Evolutionary conservation across 768 basidiomycete species (phyloP).

Genomic region (Calocybe cyanea): DNA sequence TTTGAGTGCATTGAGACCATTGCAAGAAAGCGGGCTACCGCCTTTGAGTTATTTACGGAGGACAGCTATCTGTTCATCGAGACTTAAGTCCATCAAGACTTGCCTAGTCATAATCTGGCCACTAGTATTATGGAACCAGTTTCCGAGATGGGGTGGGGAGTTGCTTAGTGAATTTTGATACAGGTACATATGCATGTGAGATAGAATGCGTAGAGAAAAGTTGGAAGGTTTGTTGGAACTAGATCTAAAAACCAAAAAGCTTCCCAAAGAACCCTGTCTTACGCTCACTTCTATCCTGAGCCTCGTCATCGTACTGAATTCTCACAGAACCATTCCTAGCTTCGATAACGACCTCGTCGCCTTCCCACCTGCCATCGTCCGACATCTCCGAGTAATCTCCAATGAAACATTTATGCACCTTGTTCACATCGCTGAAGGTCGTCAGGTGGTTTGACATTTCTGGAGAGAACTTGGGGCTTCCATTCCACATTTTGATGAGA

Average conservation of each 20-base stretch:
- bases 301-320: constrained; percentile 34
- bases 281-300: constrained; percentile 6
- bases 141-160: too few relatives aligned
- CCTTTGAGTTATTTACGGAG: too few relatives aligned
- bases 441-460: constrained; percentile 21
- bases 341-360: constrained; percentile 32
- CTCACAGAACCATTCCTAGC: constrained; percentile 32
- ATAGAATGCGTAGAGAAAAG: too few relatives aligned
- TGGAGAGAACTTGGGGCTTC: constrained; percentile 26
- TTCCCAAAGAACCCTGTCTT: constrained; percentile 19
- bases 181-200: too few relatives aligned
- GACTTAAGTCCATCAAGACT: too few relatives aligned
- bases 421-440: constrained; percentile 28
- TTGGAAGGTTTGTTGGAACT: too few relatives aligned
- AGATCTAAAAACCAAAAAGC: constrained; percentile 21
- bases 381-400: constrained; percentile 25
- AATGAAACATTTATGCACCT: constrained; percentile 30
- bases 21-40: too few relatives aligned
- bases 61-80: too few relatives aligned
- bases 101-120: too few relatives aligned
- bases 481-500: constrained; percentile 24
- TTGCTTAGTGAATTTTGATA: too few relatives aligned
- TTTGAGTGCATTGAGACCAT: too few relatives aligned
- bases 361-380: constrained; percentile 24
- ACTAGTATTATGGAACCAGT: too few relatives aligned